Evolutionary conservation across 148 eudicot genomes (phyloP).

Genomic region (Rhododendron kiyosumense): DNA sequence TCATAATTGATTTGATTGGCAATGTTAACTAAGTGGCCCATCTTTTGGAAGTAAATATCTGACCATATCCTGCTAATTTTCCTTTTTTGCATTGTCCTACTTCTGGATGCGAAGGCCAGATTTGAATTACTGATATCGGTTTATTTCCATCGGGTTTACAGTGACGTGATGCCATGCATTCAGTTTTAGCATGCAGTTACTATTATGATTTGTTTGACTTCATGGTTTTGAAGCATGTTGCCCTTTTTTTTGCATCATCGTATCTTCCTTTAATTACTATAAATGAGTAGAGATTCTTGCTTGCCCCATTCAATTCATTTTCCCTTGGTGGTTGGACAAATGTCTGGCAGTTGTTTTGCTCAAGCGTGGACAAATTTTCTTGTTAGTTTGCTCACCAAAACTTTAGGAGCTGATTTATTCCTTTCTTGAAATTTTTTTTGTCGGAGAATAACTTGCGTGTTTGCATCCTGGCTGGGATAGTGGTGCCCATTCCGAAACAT

Average conservation of each 20-base stretch:
- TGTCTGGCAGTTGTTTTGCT: not conserved
- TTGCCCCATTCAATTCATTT: not conserved
- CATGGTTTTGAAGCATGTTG: not conserved
- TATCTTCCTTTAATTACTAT: not conserved
- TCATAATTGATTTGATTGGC: not conserved
- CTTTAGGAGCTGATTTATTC: not conserved
- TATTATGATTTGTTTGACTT: not conserved
- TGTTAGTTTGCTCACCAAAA: slow-evolving; percentile 7
- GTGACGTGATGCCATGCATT: not conserved
- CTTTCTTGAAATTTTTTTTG: not conserved
- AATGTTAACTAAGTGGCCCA: not conserved
- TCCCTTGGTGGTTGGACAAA: not conserved
- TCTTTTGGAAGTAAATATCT: slow-evolving; percentile 13
- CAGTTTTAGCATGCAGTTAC: not conserved
- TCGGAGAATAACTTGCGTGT: not conserved
- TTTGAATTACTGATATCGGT: not conserved
- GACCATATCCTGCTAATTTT: not conserved
- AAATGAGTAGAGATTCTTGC: not conserved
- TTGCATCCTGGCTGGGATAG: not conserved
- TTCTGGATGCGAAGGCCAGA: not conserved
- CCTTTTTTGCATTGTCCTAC: not conserved
- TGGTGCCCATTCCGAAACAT: not conserved
- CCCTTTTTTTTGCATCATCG: not conserved
- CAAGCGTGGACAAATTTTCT: not conserved
- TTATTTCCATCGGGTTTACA: not conserved